phyloP scores from a whole-genome alignment of 129 eudicot species.

The Escallonia rubra region DNA sequence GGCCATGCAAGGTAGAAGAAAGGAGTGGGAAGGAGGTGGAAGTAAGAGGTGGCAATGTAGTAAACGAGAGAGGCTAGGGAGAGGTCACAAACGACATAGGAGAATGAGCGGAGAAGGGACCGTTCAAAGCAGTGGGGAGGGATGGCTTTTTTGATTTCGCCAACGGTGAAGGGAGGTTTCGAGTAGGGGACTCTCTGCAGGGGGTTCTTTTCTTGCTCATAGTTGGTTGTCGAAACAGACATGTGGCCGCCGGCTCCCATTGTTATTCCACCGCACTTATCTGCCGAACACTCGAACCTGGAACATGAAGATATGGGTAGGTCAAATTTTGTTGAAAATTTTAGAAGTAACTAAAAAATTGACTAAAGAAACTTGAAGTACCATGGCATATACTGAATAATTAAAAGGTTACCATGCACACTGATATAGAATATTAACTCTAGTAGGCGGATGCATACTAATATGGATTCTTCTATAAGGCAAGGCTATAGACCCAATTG shows the following conservation, averaged over 20 bases:
- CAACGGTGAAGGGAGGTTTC: conserved; percentile 22
- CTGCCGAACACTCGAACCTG: not conserved
- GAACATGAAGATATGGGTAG: not conserved
- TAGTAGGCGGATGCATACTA: too few species aligned
- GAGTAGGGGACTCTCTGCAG: conserved; percentile 3
- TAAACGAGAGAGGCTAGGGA: conserved; percentile 6
- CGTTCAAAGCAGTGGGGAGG: conserved; percentile 36
- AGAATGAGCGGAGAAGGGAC: conserved; percentile 18
- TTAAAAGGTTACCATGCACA: too few species aligned
- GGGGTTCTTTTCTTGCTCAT: not conserved
- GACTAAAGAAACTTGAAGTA: too few species aligned
- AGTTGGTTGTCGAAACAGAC: not conserved
- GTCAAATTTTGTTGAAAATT: too few species aligned
- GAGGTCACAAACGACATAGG: conserved; percentile 20
- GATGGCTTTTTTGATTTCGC: conserved; percentile 26
- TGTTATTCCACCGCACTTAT: not conserved
- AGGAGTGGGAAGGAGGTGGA: conserved; percentile 16
- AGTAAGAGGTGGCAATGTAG: conserved; percentile 16
- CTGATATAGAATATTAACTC: too few species aligned
- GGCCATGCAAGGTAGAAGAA: conserved; percentile 24
- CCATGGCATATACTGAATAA: too few species aligned
- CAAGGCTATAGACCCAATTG: too few species aligned
- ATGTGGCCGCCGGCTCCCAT: not conserved
- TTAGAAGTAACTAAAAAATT: too few species aligned
- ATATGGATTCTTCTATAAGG: too few species aligned